phyloP scores from a whole-genome alignment of 306 rosid genomes.

The Vigna trinervia region DNA sequence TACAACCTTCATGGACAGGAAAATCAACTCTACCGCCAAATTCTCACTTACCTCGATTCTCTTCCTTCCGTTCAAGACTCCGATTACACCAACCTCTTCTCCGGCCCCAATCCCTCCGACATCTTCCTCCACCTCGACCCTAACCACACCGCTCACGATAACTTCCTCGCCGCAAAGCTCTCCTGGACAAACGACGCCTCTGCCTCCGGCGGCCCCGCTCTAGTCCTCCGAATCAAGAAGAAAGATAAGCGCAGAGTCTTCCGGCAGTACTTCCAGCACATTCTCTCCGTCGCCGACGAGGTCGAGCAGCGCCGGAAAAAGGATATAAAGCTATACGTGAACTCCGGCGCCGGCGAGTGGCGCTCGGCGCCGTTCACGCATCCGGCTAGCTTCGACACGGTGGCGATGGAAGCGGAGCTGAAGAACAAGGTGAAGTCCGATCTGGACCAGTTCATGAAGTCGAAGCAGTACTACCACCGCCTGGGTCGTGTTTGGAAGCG shows the following conservation, averaged over 20 bases:
- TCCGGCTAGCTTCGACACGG: conserved; percentile 84
- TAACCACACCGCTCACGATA: conserved; percentile 62
- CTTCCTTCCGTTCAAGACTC: conserved; percentile 83
- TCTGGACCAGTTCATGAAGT: conserved; percentile 77
- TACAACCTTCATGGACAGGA: conserved; percentile 62
- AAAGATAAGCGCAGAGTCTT: conserved; percentile 78
- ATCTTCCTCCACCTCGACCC: conserved; percentile 70
- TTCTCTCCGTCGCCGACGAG: conserved; percentile 70
- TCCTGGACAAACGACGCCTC: conserved; percentile 61
- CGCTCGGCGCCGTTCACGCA: conserved; percentile 71
- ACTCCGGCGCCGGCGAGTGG: conserved; percentile 61
- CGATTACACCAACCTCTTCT: conserved; percentile 75
- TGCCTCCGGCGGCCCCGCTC: conserved; percentile 43
- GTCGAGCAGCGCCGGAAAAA: conserved; percentile 66
- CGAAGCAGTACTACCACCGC: conserved; percentile 83
- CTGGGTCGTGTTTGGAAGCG: conserved; percentile 97
- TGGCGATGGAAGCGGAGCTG: conserved; percentile 74
- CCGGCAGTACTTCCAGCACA: conserved; percentile 87
- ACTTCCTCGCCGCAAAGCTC: conserved; percentile 74
- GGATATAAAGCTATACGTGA: conserved; percentile 63
- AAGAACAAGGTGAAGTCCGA: conserved; percentile 77
- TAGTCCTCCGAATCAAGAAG: conserved; percentile 66
- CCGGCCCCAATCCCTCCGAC: conserved; percentile 75
- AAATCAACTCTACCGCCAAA: conserved; percentile 75
- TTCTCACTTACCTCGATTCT: conserved; percentile 72